Evolutionary conservation across 2,329 filamentous ascomycete species (phyloP).

Genomic region (Pseudogymnoascus sp.): DNA sequence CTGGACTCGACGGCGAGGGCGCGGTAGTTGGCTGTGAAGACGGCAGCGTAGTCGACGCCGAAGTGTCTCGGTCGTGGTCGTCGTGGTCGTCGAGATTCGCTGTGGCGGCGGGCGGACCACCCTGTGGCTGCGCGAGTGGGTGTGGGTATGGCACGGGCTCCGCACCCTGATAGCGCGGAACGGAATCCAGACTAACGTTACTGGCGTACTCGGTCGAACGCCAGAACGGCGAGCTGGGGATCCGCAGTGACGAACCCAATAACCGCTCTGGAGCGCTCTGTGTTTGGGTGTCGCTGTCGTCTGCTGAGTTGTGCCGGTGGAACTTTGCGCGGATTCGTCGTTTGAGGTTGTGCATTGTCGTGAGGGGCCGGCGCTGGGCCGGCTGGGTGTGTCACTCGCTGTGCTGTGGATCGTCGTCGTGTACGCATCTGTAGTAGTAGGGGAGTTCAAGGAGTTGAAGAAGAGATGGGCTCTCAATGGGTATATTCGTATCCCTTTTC

Average conservation of each 20-base stretch:
- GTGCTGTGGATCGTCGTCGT: not conserved
- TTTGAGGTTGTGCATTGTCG: not conserved
- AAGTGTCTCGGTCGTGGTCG: not conserved
- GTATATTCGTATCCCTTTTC: not conserved
- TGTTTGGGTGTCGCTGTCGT: not conserved
- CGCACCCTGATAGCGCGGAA: not conserved
- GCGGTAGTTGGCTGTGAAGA: not conserved
- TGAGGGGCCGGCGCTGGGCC: not conserved
- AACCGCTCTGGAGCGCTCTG: not conserved
- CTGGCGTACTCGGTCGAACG: not conserved
- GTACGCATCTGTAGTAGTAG: not conserved
- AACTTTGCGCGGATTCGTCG: not conserved
- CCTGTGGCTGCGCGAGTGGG: not conserved
- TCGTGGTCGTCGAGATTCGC: not conserved
- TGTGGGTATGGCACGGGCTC: not conserved
- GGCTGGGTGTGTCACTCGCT: not conserved
- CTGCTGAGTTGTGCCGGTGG: not conserved
- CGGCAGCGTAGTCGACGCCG: not conserved
- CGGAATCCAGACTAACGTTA: not conserved
- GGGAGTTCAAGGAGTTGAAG: not conserved
- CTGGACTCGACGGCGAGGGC: not conserved
- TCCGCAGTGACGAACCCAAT: not conserved
- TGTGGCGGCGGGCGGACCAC: not conserved
- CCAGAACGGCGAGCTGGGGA: not conserved
- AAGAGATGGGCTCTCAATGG: not conserved